Conservation (phyloP, 306 rosid species). For the Argentina anserina region DNA sequence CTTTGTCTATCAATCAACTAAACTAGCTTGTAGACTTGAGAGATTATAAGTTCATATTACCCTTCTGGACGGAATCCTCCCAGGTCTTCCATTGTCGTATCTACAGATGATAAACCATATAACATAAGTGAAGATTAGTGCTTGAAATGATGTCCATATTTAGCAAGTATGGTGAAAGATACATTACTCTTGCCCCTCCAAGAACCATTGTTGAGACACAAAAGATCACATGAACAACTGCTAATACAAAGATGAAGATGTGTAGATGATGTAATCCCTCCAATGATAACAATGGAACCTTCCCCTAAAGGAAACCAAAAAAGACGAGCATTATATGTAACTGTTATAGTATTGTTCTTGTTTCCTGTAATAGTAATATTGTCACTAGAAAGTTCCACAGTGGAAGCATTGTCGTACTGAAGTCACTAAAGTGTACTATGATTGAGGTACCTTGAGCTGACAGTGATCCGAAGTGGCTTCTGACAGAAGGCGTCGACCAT, state of each 20-base stretch:
- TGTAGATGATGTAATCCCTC: constrained; percentile 88
- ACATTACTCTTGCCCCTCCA: constrained; percentile 64
- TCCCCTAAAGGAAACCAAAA: constrained; percentile 48
- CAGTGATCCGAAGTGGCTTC: constrained; percentile 37
- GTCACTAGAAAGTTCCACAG: background rate
- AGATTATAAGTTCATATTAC: constrained; percentile 32
- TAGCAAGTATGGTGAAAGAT: background rate
- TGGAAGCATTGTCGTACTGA: background rate
- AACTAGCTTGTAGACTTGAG: background rate
- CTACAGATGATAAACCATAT: constrained; percentile 35
- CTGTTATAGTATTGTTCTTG: background rate
- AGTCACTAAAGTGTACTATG: background rate
- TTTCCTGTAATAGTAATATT: background rate
- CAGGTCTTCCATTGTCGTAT: constrained; percentile 66
- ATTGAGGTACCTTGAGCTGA: constrained; percentile 27
- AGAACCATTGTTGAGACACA: constrained; percentile 79
- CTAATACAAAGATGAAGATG: constrained; percentile 86
- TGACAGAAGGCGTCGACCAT: constrained; percentile 49
- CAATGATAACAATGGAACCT: constrained; percentile 63
- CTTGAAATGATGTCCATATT: background rate
- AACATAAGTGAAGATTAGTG: background rate
- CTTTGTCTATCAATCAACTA: background rate
- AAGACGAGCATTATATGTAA: background rate
- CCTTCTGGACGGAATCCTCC: constrained; percentile 45
- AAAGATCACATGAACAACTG: constrained; percentile 71